Evolutionary conservation across 495 filamentous ascomycete genomes (phyloP).

Genomic region (Tuber aestivum): DNA sequence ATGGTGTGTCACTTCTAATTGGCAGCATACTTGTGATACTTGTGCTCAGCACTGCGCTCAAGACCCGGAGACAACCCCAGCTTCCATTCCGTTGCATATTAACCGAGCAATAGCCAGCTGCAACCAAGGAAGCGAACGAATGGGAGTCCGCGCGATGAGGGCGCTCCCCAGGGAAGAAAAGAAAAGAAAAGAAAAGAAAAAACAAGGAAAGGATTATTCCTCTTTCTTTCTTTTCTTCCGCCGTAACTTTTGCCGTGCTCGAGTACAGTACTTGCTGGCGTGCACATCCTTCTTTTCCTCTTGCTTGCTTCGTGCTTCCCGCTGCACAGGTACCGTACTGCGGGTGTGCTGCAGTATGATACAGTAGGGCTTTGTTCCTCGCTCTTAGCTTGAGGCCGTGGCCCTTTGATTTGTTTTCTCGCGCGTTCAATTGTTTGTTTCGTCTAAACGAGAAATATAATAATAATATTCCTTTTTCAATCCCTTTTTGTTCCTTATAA

Average conservation of each 20-base stretch:
- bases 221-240: slow-evolving; percentile 1
- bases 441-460: neutral
- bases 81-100: slow-evolving; percentile 1
- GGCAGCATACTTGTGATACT: neutral
- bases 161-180: neutral
- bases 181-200: neutral
- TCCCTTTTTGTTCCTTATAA: neutral
- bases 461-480: neutral
- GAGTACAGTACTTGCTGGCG: neutral
- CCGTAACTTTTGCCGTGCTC: neutral
- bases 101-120: slow-evolving; percentile 3
- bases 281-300: neutral
- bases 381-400: neutral
- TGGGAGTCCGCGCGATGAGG: neutral
- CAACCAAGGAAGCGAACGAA: slow-evolving; percentile 3
- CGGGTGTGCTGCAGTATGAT: neutral
- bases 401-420: neutral
- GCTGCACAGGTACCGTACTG: neutral
- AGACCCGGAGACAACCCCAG: neutral
- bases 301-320: slow-evolving; percentile 1
- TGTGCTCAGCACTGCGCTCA: neutral
- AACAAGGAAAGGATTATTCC: neutral
- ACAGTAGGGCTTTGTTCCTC: neutral
- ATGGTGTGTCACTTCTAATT: neutral
- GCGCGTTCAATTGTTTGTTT: neutral